Percentiles rank a stretch among this genome's conserved stretches.
phyloP scores from a whole-genome alignment of 2,329 filamentous ascomycete species.

The Volutella citrinella region DNA sequence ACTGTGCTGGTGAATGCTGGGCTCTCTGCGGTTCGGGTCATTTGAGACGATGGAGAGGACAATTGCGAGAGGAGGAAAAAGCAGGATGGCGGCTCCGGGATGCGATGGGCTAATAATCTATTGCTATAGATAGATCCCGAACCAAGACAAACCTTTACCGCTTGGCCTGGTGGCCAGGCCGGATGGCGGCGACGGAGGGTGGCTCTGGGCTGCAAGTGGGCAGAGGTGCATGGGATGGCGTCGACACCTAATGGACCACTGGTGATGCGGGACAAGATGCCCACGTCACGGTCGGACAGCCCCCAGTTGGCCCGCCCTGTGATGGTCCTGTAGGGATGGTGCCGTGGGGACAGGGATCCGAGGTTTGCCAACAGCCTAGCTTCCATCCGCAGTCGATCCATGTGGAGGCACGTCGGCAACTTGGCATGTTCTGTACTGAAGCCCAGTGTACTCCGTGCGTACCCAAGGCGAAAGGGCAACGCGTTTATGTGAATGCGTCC shows the following conservation, averaged over 20 bases:
- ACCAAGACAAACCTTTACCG: conserved; percentile 22
- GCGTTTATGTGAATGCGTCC: too few species aligned
- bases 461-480: too few species aligned
- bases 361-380: too few species aligned
- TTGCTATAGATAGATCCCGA: conserved; percentile 15
- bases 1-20: background rate
- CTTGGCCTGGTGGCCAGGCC: conserved; percentile 17
- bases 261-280: conserved; percentile 19
- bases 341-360: too few species aligned
- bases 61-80: conserved; percentile 17
- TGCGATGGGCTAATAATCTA: conserved; percentile 7
- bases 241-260: conserved; percentile 19
- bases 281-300: conserved; percentile 29
- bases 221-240: conserved; percentile 8
- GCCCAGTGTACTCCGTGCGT: too few species aligned
- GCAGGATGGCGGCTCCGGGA: conserved; percentile 10
- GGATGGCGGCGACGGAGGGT: conserved; percentile 8
- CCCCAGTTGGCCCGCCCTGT: too few species aligned
- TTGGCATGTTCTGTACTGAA: too few species aligned
- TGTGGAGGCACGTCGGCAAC: too few species aligned
- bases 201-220: conserved; percentile 22
- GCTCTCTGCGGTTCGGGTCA: background rate
- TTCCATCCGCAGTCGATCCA: too few species aligned
- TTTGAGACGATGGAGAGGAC: conserved; percentile 5
- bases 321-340: too few species aligned